Evolutionary conservation across 768 basidiomycete species (phyloP).

Genomic region (Termitomyces sp.): DNA sequence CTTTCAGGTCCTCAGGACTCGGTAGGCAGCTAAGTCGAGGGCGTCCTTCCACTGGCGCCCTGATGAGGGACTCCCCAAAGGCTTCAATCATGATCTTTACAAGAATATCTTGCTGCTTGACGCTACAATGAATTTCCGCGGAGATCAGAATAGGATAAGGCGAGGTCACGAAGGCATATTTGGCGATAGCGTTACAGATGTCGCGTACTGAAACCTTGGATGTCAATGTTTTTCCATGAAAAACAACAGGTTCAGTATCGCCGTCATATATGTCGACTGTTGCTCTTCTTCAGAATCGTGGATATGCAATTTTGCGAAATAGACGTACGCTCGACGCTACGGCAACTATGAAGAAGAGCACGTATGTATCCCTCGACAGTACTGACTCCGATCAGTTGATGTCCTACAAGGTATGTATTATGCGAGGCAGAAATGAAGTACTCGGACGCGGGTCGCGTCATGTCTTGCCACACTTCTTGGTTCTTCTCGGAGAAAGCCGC

Average conservation of each 20-base stretch:
- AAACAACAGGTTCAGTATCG: constrained; percentile 76
- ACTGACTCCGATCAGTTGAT: constrained; percentile 82
- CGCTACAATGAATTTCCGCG: constrained; percentile 82
- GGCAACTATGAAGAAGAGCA: constrained; percentile 81
- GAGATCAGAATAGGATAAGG: constrained; percentile 92
- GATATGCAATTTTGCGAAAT: background rate
- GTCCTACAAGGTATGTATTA: constrained; percentile 87
- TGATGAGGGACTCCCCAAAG: constrained; percentile 37
- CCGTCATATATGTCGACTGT: constrained; percentile 93
- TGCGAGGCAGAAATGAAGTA: constrained; percentile 90
- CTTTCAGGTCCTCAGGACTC: constrained; percentile 78
- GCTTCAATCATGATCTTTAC: constrained; percentile 63
- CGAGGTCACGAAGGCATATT: constrained; percentile 87
- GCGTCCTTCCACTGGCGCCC: constrained; percentile 35
- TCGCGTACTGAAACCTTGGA: constrained; percentile 77
- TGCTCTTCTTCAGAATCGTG: background rate
- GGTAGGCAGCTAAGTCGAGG: constrained; percentile 55
- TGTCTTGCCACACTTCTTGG: constrained; percentile 62
- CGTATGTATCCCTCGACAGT: constrained; percentile 93
- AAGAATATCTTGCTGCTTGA: constrained; percentile 75
- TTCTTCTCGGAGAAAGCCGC: constrained; percentile 38
- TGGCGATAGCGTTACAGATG: constrained; percentile 75
- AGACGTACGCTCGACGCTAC: constrained; percentile 86
- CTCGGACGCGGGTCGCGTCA: constrained; percentile 83
- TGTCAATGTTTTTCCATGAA: constrained; percentile 87